These are phyloP conservation scores for Somion occarium DNA, from an alignment of 1,284 basidiomycete species.

Conservation along the genomic window DNA sequence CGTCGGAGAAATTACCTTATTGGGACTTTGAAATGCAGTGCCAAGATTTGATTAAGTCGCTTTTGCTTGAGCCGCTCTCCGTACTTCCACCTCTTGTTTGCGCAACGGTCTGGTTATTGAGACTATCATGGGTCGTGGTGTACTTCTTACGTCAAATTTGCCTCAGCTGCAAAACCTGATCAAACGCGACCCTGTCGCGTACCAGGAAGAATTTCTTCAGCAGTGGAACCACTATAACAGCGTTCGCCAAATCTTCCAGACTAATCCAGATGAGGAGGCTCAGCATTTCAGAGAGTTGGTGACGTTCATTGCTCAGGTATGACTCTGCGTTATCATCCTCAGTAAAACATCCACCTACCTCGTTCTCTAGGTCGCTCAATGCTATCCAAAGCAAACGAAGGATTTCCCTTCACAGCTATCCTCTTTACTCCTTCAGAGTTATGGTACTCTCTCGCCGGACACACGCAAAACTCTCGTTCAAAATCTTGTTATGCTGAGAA, in stretches of 20 bases:
- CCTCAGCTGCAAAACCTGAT: slow-evolving; percentile 93
- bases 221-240: slow-evolving; percentile 98
- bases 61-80: too few relatives aligned
- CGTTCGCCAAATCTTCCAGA: slow-evolving; percentile 79
- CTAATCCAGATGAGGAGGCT: slow-evolving; percentile 76
- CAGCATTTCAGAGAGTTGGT: slow-evolving; percentile 84
- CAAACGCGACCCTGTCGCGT: slow-evolving; percentile 88
- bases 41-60: too few relatives aligned
- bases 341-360: not conserved
- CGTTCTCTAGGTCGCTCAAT: slow-evolving; percentile 67
- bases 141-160: slow-evolving; percentile 66
- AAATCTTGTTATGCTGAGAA: slow-evolving; percentile 89
- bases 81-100: too few relatives aligned
- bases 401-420: slow-evolving; percentile 80
- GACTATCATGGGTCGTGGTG: slow-evolving; percentile 62
- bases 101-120: too few relatives aligned
- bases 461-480: slow-evolving; percentile 81
- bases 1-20: too few relatives aligned
- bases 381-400: slow-evolving; percentile 84
- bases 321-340: slow-evolving; percentile 13
- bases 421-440: slow-evolving; percentile 70
- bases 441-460: slow-evolving; percentile 69
- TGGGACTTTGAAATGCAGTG: too few relatives aligned
- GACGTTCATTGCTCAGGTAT: slow-evolving; percentile 79
- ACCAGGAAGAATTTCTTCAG: slow-evolving; percentile 96